A percentile compares a stretch with the other conserved stretches of the same genome.
Conservation (phyloP, 495 filamentous ascomycete species). For the Talaromyces adpressus region DNA sequence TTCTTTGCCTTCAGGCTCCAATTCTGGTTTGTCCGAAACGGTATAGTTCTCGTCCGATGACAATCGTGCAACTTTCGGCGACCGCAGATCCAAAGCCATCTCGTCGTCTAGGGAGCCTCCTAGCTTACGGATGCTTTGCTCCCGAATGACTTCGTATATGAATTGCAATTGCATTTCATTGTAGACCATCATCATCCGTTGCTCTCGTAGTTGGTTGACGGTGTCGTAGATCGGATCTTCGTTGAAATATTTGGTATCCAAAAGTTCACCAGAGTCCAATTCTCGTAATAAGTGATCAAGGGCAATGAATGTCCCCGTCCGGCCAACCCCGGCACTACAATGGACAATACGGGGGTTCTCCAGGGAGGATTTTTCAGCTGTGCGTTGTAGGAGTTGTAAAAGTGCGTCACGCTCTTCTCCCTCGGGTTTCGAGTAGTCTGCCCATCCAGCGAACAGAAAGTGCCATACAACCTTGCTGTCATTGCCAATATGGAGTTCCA, state of each 20-base stretch:
- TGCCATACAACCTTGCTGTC: conserved; percentile 75
- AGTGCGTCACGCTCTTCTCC: conserved; percentile 72
- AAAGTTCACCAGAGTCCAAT: conserved; percentile 66
- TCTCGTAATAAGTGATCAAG: conserved; percentile 84
- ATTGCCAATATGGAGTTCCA: conserved; percentile 47
- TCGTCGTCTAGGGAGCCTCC: conserved; percentile 14
- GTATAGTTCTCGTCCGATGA: conserved; percentile 25
- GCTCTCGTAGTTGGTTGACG: conserved; percentile 77
- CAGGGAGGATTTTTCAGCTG: conserved; percentile 59
- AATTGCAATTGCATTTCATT: conserved; percentile 80
- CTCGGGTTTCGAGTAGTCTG: conserved; percentile 85
- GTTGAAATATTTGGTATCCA: conserved; percentile 30
- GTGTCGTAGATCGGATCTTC: conserved; percentile 61
- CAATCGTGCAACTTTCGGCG: conserved; percentile 35
- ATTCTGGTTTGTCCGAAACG: conserved; percentile 31
- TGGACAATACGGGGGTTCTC: conserved; percentile 83
- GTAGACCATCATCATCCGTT: conserved; percentile 96
- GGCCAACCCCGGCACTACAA: conserved; percentile 89
- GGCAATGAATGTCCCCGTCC: conserved; percentile 91
- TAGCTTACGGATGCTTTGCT: conserved; percentile 56
- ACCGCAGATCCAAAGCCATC: conserved; percentile 23
- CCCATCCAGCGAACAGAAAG: conserved; percentile 87
- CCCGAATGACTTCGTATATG: conserved; percentile 79
- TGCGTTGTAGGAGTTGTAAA: conserved; percentile 69
- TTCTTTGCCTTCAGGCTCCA: conserved; percentile 26